phyloP scores from a whole-genome alignment of 805 yeast genomes.

The Candida palmyrensis region DNA sequence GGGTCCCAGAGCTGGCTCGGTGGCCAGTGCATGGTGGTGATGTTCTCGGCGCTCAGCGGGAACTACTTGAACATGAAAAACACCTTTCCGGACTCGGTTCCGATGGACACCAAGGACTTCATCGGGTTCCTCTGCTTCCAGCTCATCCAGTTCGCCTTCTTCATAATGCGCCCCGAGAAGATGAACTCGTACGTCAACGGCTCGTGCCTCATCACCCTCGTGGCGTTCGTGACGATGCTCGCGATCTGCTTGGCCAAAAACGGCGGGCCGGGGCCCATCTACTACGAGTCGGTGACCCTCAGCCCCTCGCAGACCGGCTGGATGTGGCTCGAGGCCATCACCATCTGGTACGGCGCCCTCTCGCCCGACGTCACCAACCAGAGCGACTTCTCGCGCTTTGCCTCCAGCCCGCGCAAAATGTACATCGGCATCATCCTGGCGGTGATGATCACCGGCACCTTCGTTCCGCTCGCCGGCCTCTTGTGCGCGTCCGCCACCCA shows the following conservation, averaged over 20 bases:
- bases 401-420: constrained; percentile 31
- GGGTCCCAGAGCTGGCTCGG: constrained; percentile 10
- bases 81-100: constrained; percentile 6
- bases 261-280: constrained; percentile 31
- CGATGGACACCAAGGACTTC: constrained; percentile 8
- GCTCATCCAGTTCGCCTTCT: constrained; percentile 6
- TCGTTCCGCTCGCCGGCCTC: constrained; percentile 42
- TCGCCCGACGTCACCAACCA: constrained; percentile 9
- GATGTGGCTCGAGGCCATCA: constrained; percentile 33
- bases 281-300: constrained; percentile 17
- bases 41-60: constrained; percentile 7
- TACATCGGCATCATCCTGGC: constrained; percentile 60
- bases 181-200: constrained; percentile 7
- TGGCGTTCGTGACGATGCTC: constrained; percentile 7
- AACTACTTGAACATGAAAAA: constrained; percentile 7
- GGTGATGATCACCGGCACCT: constrained; percentile 35
- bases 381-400: constrained; percentile 69
- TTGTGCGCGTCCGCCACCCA: constrained; percentile 70
- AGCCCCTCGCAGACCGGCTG: constrained; percentile 27
- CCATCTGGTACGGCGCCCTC: constrained; percentile 23
- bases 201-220: constrained; percentile 4
- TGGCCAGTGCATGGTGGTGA: constrained; percentile 6
- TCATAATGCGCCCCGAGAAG: constrained; percentile 7
- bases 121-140: constrained; percentile 8
- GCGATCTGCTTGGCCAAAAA: constrained; percentile 15